Evolutionary conservation across 495 filamentous ascomycete species (phyloP).

Genomic region (Aspergillus baeticus): DNA sequence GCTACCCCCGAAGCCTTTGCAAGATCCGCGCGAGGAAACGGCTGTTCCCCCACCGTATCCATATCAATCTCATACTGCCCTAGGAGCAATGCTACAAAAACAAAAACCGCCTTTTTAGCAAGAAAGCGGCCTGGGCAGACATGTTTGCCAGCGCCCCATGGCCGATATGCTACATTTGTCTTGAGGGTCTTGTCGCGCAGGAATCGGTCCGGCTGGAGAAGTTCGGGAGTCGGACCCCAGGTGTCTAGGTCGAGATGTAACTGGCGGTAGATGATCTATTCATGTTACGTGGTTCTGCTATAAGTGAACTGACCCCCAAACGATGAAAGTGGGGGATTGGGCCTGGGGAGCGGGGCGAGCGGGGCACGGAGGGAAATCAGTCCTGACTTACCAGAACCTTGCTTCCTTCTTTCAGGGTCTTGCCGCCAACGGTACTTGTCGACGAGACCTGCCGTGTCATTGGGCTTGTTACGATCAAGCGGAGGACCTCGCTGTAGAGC

Average conservation of each 20-base stretch:
- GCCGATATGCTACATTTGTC: slow-evolving; percentile 19
- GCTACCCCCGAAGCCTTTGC: neutral
- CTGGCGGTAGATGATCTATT: slow-evolving; percentile 24
- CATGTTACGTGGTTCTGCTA: too few relatives aligned
- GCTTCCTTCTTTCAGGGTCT: slow-evolving; percentile 13
- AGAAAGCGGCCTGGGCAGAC: slow-evolving; percentile 42
- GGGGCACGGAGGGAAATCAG: too few relatives aligned
- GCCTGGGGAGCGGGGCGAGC: too few relatives aligned
- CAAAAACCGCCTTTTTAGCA: slow-evolving; percentile 37
- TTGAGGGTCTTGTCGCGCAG: slow-evolving; percentile 15
- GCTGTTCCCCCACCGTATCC: neutral
- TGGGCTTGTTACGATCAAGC: slow-evolving; percentile 12
- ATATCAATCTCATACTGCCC: neutral
- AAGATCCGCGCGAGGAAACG: slow-evolving; percentile 4
- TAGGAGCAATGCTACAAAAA: slow-evolving; percentile 30
- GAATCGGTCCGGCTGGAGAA: slow-evolving; percentile 25
- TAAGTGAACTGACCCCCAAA: too few relatives aligned
- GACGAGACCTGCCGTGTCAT: slow-evolving; percentile 15
- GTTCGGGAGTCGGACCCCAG: slow-evolving; percentile 18
- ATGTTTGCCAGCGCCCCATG: slow-evolving; percentile 36
- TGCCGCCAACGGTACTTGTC: slow-evolving; percentile 16
- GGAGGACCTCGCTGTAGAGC: slow-evolving; percentile 20
- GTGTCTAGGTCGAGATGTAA: slow-evolving; percentile 20
- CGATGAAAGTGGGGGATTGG: too few relatives aligned
- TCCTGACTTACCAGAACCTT: slow-evolving; percentile 13